Evolutionary conservation across 768 basidiomycete genomes (phyloP).

Genomic region (Leucogyrophana mollusca): DNA sequence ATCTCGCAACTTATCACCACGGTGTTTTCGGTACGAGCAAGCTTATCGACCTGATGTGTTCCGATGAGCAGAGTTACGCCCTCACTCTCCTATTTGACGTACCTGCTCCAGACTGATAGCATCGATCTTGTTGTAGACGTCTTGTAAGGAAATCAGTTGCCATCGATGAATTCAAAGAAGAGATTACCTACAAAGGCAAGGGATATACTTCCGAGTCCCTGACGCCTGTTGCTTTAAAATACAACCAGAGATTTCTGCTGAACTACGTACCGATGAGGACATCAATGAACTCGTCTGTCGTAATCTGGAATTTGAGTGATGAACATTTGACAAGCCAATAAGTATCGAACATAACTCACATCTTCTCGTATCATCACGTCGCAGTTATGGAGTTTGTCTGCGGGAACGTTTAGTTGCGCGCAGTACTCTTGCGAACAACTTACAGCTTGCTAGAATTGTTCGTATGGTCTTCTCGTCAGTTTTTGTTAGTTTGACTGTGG

Average conservation of each 20-base stretch:
- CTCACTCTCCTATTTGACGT: neutral
- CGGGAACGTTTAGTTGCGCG: constrained; percentile 5
- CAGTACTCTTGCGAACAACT: constrained; percentile 22
- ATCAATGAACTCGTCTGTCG: constrained; percentile 96
- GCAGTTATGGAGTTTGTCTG: constrained; percentile 90
- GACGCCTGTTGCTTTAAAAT: constrained; percentile 5
- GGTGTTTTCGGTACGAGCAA: constrained; percentile 78
- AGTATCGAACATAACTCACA: constrained; percentile 54
- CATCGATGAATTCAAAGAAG: constrained; percentile 3
- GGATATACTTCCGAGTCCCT: constrained; percentile 94
- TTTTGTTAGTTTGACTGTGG: constrained; percentile 90
- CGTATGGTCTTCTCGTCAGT: constrained; percentile 95
- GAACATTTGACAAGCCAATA: constrained; percentile 6
- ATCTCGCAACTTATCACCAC: constrained; percentile 98
- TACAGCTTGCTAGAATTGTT: constrained; percentile 87
- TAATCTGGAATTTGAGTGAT: constrained; percentile 56
- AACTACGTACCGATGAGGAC: constrained; percentile 77
- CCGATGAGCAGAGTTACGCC: neutral
- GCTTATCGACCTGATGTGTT: constrained; percentile 59
- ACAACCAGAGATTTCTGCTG: constrained; percentile 2
- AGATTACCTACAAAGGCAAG: constrained; percentile 73
- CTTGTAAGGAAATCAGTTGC: constrained; percentile 34
- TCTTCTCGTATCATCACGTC: constrained; percentile 99
- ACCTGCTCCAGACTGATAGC: constrained; percentile 75
- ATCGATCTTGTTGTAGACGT: constrained; percentile 98